Evolutionary conservation across 257 asterid genomes (phyloP).

Genomic region (Penstemon eatonii): DNA sequence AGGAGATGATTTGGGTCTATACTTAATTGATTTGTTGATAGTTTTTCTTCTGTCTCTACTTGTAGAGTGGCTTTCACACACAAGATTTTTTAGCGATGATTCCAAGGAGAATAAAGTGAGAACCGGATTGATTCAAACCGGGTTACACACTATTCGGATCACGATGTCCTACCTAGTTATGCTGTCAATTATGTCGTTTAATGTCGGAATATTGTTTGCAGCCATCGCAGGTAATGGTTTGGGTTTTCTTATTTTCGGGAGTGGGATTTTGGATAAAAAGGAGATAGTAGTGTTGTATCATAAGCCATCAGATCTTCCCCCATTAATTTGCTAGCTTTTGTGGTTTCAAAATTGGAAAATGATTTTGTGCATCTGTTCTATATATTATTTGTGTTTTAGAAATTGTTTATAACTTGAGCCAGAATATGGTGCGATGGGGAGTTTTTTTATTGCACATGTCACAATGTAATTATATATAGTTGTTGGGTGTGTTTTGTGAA

Average conservation of each 20-base stretch:
- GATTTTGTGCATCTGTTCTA: not conserved
- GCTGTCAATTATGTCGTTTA: slow-evolving; percentile 42
- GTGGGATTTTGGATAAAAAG: slow-evolving; percentile 18
- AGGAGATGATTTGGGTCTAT: slow-evolving; percentile 13
- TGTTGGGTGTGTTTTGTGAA: too few species aligned
- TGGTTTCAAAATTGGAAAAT: not conserved
- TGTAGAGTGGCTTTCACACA: slow-evolving; percentile 39
- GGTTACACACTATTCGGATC: slow-evolving; percentile 26
- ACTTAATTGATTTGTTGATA: slow-evolving; percentile 23
- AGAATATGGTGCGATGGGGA: too few species aligned
- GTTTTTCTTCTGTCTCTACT: slow-evolving; percentile 26
- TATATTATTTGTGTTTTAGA: too few species aligned
- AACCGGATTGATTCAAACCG: slow-evolving; percentile 34
- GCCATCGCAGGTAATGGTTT: slow-evolving; percentile 32
- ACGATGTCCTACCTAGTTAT: slow-evolving; percentile 32
- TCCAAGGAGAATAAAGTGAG: slow-evolving; percentile 11
- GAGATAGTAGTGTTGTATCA: not conserved
- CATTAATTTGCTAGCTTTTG: slow-evolving; percentile 25
- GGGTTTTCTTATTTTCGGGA: slow-evolving; percentile 39
- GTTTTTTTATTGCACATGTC: too few species aligned
- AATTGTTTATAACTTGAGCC: too few species aligned
- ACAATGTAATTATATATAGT: too few species aligned
- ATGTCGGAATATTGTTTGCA: slow-evolving; percentile 29
- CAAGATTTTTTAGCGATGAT: slow-evolving; percentile 21
- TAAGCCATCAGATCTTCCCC: slow-evolving; percentile 38